These are phyloP conservation scores for Euphorbia celastroides DNA, from an alignment of 441 rosid genomes.

Conservation along the genomic window DNA sequence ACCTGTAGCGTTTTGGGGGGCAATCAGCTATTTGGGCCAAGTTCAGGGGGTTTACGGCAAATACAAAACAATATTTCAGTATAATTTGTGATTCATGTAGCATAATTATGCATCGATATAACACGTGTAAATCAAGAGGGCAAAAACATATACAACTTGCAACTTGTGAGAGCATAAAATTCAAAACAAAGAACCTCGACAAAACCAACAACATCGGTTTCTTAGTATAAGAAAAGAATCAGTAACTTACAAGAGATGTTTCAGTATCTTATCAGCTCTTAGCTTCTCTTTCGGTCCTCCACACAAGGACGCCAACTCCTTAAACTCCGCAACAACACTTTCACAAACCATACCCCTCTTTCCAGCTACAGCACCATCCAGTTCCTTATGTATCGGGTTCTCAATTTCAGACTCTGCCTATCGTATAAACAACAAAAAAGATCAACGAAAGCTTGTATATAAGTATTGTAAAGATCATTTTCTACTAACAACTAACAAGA, in stretches of 20 bases:
- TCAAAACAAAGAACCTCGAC: background rate
- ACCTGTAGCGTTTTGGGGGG: no score
- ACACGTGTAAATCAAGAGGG: background rate
- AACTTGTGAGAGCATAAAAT: background rate
- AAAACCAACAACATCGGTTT: background rate
- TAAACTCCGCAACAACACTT: conserved; percentile 68
- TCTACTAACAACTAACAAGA: background rate
- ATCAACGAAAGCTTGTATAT: conserved; percentile 5
- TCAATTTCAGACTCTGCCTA: conserved; percentile 66
- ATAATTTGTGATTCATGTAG: background rate
- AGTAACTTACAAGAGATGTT: conserved; percentile 43
- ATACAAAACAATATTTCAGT: background rate
- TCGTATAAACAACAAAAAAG: conserved; percentile 8
- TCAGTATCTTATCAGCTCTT: conserved; percentile 61
- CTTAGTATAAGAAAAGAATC: background rate
- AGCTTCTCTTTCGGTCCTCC: conserved; percentile 71
- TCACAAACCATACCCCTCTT: conserved; percentile 68
- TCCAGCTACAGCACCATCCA: conserved; percentile 39
- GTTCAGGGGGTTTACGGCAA: background rate
- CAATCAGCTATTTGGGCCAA: no score
- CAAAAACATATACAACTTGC: background rate
- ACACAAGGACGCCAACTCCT: conserved; percentile 64
- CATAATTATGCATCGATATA: background rate
- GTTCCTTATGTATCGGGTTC: conserved; percentile 47
- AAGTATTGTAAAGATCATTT: background rate